Percentiles rank a stretch among this genome's conserved stretches.
These are phyloP conservation scores for Nannizziopsis barbatae DNA, from an alignment of 2,329 filamentous ascomycete species.

Conservation along the genomic window DNA sequence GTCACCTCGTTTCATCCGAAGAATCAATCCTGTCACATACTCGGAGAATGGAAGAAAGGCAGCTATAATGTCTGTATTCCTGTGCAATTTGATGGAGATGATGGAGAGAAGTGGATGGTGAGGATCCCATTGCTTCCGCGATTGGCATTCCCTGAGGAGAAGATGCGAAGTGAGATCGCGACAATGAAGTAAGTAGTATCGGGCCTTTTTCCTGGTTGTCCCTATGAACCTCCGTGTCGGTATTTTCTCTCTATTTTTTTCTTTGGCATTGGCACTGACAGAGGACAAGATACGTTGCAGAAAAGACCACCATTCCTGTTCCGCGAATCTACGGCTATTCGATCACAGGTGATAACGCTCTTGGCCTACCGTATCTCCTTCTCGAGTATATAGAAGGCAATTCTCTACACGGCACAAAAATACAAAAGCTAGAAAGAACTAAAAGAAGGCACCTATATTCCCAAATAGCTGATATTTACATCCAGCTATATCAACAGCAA, in stretches of 20 bases:
- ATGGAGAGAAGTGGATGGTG: slow-evolving; percentile 4
- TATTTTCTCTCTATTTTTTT: too few species aligned
- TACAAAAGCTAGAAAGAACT: background rate
- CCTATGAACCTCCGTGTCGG: too few species aligned
- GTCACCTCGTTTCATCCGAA: slow-evolving; percentile 3
- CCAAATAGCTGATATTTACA: slow-evolving; percentile 8
- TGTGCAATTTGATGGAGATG: slow-evolving; percentile 1
- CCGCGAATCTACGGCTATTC: slow-evolving; percentile 12
- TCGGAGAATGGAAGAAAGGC: slow-evolving; percentile 2
- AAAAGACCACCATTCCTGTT: slow-evolving; percentile 16
- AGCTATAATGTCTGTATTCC: slow-evolving; percentile 10
- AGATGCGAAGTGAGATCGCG: slow-evolving; percentile 9
- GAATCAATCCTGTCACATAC: background rate
- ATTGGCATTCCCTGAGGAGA: slow-evolving; percentile 10
- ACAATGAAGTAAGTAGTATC: slow-evolving; percentile 10
- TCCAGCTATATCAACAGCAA: slow-evolving; percentile 8
- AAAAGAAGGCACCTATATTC: background rate
- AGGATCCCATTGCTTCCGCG: slow-evolving; percentile 12
- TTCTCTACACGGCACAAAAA: background rate
- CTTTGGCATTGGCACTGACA: background rate
- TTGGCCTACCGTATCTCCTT: slow-evolving; percentile 7
- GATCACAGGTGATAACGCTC: slow-evolving; percentile 9
- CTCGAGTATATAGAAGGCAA: slow-evolving; percentile 8
- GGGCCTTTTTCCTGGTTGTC: too few species aligned
- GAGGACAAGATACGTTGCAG: slow-evolving; percentile 11